These are phyloP conservation scores for Eucalyptus rudis DNA, from an alignment of 345 rosid species.

Conservation along the genomic window DNA sequence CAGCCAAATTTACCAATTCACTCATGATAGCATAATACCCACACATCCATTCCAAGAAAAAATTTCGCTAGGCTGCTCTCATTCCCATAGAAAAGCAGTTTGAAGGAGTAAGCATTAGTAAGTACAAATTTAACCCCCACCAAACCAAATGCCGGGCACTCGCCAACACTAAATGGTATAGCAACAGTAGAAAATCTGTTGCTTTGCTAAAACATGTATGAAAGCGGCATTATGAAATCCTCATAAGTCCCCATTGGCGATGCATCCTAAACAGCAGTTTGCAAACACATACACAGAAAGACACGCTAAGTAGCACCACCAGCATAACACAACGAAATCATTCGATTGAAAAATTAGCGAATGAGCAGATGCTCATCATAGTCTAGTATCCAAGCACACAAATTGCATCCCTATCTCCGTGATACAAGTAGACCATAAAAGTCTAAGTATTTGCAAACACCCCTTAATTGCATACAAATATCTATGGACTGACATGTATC, in stretches of 20 bases:
- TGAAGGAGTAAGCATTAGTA: background rate
- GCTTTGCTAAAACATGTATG: background rate
- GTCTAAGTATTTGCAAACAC: background rate
- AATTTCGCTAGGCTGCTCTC: background rate
- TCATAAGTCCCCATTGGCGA: background rate
- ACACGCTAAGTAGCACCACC: background rate
- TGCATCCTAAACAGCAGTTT: background rate
- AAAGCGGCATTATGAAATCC: too few relatives aligned
- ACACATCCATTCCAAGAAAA: background rate
- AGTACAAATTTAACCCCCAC: background rate
- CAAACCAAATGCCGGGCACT: background rate
- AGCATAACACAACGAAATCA: background rate
- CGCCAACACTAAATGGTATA: background rate
- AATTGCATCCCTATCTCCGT: background rate
- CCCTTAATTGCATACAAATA: background rate
- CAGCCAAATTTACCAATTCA: background rate
- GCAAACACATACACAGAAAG: background rate
- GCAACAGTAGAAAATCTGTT: background rate
- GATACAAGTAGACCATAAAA: background rate
- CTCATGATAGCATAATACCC: background rate
- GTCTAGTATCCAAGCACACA: background rate
- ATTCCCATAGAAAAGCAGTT: too few relatives aligned
- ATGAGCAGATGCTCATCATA: background rate
- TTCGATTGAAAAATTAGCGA: background rate
- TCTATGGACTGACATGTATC: background rate